phyloP scores from a whole-genome alignment of 805 yeast genomes.

The Candida ulmi region DNA sequence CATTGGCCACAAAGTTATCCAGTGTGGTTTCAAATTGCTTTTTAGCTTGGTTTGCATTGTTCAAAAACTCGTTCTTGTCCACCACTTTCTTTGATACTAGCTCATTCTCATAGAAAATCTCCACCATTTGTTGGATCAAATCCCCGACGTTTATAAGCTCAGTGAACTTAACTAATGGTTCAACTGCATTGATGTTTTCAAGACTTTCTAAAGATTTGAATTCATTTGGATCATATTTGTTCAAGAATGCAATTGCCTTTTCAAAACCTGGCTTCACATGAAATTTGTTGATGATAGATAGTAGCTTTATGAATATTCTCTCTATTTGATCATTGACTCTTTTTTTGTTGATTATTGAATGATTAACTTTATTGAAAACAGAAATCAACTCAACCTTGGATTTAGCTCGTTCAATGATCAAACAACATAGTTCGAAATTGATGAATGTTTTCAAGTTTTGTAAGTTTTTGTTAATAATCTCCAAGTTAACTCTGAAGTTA shows the following conservation, averaged over 20 bases:
- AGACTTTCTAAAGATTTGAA: conserved; percentile 29
- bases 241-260: conserved; percentile 66
- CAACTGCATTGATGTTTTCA: conserved; percentile 39
- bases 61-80: conserved; percentile 71
- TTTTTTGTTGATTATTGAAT: conserved; percentile 24
- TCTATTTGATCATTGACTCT: conserved; percentile 36
- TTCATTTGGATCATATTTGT: conserved; percentile 60
- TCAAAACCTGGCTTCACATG: conserved; percentile 85
- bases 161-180: conserved; percentile 80
- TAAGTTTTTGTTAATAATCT: conserved; percentile 68
- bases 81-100: conserved; percentile 50
- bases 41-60: conserved; percentile 72
- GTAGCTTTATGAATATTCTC: conserved; percentile 61
- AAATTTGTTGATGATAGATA: conserved; percentile 57
- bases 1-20: conserved; percentile 89
- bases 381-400: conserved; percentile 54
- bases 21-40: conserved; percentile 74
- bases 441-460: conserved; percentile 71
- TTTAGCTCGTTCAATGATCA: conserved; percentile 64
- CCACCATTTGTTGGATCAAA: conserved; percentile 85
- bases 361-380: conserved; percentile 33
- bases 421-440: conserved; percentile 74
- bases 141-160: conserved; percentile 93
- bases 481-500: conserved; percentile 76
- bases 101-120: conserved; percentile 86